phyloP scores from a whole-genome alignment of 1,284 basidiomycete species.

The Ustilago loliicola region DNA sequence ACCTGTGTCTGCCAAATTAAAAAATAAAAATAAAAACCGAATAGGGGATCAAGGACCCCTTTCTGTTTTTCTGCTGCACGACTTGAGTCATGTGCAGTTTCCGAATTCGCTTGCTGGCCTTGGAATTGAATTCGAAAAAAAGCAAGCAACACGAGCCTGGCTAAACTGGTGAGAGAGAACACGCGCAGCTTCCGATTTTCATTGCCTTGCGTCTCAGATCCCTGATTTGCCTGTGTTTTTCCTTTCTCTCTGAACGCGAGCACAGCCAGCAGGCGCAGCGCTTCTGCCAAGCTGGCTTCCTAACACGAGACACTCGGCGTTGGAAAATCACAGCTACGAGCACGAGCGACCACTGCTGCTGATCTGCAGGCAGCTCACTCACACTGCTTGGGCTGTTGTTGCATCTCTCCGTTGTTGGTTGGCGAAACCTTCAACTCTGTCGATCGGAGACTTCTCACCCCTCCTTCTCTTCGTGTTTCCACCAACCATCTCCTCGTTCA shows the following conservation, averaged over 20 bases:
- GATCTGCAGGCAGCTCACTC: background rate
- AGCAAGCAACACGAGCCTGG: conserved; percentile 2
- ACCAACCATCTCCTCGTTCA: background rate
- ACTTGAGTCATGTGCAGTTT: conserved; percentile 3
- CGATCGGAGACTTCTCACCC: conserved; percentile 3
- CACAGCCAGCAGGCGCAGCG: background rate
- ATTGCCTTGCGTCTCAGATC: too few species aligned
- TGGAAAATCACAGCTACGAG: too few species aligned
- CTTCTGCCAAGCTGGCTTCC: too few species aligned
- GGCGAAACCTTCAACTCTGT: conserved; percentile 8
- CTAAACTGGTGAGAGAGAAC: background rate
- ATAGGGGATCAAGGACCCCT: conserved; percentile 5
- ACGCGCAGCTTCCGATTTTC: too few species aligned
- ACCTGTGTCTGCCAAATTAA: background rate
- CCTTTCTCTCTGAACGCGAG: background rate
- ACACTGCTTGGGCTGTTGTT: conserved; percentile 1
- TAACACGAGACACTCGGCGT: too few species aligned
- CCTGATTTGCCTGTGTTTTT: conserved; percentile 8
- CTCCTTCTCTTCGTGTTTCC: conserved; percentile 4
- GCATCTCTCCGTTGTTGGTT: conserved; percentile 6
- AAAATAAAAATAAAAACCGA: background rate
- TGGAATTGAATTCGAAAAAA: background rate
- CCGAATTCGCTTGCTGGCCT: conserved; percentile 1
- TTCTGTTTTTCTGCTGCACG: background rate
- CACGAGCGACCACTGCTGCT: conserved; percentile 4